These are phyloP conservation scores for Aulographum hederae DNA, from an alignment of 2,329 filamentous ascomycete species.

Conservation along the genomic window DNA sequence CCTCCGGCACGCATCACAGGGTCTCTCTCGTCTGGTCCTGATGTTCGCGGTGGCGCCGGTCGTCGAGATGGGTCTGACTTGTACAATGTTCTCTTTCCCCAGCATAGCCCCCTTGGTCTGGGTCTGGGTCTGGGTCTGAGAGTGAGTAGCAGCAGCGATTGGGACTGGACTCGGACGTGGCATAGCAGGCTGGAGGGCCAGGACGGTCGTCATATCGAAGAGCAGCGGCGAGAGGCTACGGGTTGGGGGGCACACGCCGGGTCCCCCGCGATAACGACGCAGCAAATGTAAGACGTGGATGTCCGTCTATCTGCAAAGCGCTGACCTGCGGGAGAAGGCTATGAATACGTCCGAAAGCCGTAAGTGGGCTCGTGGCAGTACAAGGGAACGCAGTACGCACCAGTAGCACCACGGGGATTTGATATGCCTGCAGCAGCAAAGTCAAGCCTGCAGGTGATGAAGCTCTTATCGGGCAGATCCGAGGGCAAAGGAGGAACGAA, in stretches of 20 bases:
- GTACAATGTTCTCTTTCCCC: conserved; percentile 22
- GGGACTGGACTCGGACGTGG: conserved; percentile 24
- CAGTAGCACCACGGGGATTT: too few species aligned
- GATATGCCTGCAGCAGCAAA: too few species aligned
- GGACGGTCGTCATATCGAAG: conserved; percentile 26
- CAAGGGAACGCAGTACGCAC: too few species aligned
- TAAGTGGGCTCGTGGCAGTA: background rate
- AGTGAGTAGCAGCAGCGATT: conserved; percentile 23
- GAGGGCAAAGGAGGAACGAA: background rate
- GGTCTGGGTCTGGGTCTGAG: conserved; percentile 9
- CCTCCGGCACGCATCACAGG: conserved; percentile 50
- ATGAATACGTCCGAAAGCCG: background rate
- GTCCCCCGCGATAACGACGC: conserved; percentile 2
- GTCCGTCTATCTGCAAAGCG: conserved; percentile 7
- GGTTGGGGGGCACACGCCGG: background rate
- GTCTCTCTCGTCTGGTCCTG: conserved; percentile 21
- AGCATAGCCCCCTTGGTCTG: conserved; percentile 20
- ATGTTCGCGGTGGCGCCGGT: conserved; percentile 17
- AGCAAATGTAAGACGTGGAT: conserved; percentile 6
- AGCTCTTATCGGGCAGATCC: background rate
- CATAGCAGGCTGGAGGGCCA: conserved; percentile 27
- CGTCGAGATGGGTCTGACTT: conserved; percentile 16
- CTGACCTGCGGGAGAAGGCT: background rate
- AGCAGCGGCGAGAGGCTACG: background rate
- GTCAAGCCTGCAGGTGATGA: background rate